Conservation (phyloP, 2,329 filamentous ascomycete species). For the Monosporascus sp. region DNA sequence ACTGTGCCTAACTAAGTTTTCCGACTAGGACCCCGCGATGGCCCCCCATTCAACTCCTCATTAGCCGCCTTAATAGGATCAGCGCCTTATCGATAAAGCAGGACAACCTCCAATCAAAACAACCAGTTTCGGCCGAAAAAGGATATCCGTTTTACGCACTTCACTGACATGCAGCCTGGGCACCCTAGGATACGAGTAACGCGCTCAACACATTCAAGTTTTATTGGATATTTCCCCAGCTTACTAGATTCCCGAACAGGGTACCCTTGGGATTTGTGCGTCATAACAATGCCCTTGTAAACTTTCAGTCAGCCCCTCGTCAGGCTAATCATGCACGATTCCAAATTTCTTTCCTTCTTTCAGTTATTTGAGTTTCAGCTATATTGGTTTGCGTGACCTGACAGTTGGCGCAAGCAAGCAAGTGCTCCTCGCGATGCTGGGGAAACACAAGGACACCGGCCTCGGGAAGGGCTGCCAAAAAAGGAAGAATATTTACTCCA, state of each 20-base stretch:
- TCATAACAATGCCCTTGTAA: too few species aligned
- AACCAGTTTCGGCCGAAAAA: not conserved
- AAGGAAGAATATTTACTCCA: not conserved
- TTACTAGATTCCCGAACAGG: too few species aligned
- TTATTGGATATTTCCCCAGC: too few species aligned
- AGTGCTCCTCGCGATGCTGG: not conserved
- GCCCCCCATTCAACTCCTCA: not conserved
- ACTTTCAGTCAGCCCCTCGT: too few species aligned
- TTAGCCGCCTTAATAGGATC: constrained; percentile 3
- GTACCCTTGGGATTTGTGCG: too few species aligned
- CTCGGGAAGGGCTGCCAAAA: not conserved
- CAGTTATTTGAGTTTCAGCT: not conserved
- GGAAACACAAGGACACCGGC: not conserved
- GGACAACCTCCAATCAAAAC: constrained; percentile 14
- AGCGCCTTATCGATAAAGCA: constrained; percentile 12
- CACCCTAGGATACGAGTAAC: too few species aligned
- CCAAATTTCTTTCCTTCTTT: too few species aligned
- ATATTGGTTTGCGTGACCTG: not conserved
- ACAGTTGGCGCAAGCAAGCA: not conserved
- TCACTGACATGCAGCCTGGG: not conserved
- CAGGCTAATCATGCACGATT: not conserved
- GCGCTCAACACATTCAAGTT: too few species aligned
- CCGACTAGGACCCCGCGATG: too few species aligned
- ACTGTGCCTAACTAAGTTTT: not conserved
- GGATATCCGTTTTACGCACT: not conserved